Percentiles rank a stretch among this genome's conserved stretches.
phyloP scores from a whole-genome alignment of 371 early-diverging fungal genomes.

The Neoconidiobolus thromboides region DNA sequence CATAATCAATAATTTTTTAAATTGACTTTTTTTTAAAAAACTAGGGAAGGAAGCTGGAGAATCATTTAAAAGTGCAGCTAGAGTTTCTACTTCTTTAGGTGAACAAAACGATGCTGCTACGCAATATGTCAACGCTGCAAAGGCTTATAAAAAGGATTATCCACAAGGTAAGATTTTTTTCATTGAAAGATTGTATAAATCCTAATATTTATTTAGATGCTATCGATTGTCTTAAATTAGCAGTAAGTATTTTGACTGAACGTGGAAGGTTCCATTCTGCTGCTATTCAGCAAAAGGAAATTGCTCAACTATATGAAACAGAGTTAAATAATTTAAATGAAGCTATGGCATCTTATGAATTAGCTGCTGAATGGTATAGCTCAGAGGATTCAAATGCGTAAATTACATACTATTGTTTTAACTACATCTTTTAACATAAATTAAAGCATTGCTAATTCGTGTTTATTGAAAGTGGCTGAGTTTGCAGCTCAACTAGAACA shows the following conservation, averaged over 20 bases:
- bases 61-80: constrained; percentile 64
- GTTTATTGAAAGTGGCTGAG: constrained; percentile 72
- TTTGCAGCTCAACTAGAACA: constrained; percentile 79
- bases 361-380: constrained; percentile 76
- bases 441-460: constrained; percentile 64
- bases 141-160: constrained; percentile 60
- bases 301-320: constrained; percentile 82
- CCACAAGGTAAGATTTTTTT: constrained; percentile 38
- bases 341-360: constrained; percentile 70
- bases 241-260: constrained; percentile 57
- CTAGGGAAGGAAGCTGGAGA: constrained; percentile 85
- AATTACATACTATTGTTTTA: constrained; percentile 10
- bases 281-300: constrained; percentile 79
- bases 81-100: constrained; percentile 33
- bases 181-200: not conserved
- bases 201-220: constrained; percentile 29
- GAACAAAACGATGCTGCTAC: constrained; percentile 73
- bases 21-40: not conserved
- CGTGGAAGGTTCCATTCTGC: constrained; percentile 77
- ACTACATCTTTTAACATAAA: not conserved
- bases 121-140: constrained; percentile 66
- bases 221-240: constrained; percentile 42
- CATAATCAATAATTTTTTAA: constrained; percentile 2
- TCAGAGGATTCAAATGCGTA: constrained; percentile 79
- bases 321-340: constrained; percentile 62